phyloP scores from a whole-genome alignment of 768 basidiomycete species.

The Pleurotus sapidus region DNA sequence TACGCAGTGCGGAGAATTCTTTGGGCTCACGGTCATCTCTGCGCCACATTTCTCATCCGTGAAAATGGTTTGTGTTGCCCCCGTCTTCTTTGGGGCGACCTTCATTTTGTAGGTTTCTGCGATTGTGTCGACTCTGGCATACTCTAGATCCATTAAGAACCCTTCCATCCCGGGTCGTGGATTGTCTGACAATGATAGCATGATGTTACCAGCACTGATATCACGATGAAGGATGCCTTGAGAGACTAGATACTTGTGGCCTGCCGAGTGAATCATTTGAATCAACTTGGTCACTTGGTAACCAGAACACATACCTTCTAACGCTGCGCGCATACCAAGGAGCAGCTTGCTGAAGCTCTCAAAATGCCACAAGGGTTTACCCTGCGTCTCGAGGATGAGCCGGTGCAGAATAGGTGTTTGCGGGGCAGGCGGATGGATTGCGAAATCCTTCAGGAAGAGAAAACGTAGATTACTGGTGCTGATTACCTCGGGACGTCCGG shows the following conservation, averaged over 20 bases:
- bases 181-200: conserved; percentile 20
- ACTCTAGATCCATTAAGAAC: conserved; percentile 29
- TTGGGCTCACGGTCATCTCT: conserved; percentile 10
- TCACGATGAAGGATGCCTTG: conserved; percentile 28
- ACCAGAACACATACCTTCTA: conserved; percentile 9
- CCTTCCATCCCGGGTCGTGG: conserved; percentile 12
- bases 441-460: too few relatives aligned
- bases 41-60: conserved; percentile 8
- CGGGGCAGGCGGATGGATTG: neutral
- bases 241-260: conserved; percentile 16
- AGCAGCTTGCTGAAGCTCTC: conserved; percentile 14
- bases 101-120: neutral
- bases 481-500: conserved; percentile 8
- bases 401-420: conserved; percentile 13
- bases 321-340: conserved; percentile 13
- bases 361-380: conserved; percentile 17
- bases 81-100: neutral
- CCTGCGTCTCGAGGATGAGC: conserved; percentile 13
- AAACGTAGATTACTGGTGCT: conserved; percentile 7
- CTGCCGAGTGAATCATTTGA: conserved; percentile 1
- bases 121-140: conserved; percentile 12
- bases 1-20: neutral
- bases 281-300: too few relatives aligned
- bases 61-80: conserved; percentile 4
- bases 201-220: conserved; percentile 14